Conservation (phyloP, 2,329 filamentous ascomycete genomes). For the Aspergillus aculeatinus region DNA sequence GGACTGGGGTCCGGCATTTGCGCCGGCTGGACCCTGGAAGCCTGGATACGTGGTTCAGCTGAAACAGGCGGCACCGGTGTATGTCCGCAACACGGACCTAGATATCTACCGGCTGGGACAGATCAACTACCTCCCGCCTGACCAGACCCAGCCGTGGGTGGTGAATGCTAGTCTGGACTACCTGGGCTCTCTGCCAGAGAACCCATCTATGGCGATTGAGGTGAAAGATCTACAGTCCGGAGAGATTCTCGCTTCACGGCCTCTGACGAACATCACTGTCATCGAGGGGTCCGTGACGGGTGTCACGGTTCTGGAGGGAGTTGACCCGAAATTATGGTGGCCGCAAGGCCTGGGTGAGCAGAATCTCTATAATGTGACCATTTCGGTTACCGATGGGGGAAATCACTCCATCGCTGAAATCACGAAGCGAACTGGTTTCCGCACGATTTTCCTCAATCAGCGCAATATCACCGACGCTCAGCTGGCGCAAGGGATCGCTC, state of each 20-base stretch:
- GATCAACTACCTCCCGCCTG: slow-evolving; percentile 57
- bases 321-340: slow-evolving; percentile 60
- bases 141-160: slow-evolving; percentile 59
- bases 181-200: slow-evolving; percentile 49
- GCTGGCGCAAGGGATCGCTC: slow-evolving; percentile 54
- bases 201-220: slow-evolving; percentile 48
- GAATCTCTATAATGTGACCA: slow-evolving; percentile 56
- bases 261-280: slow-evolving; percentile 42
- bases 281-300: slow-evolving; percentile 52
- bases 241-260: slow-evolving; percentile 38
- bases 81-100: slow-evolving; percentile 55
- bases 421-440: slow-evolving; percentile 59
- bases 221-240: slow-evolving; percentile 47
- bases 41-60: slow-evolving; percentile 59
- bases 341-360: slow-evolving; percentile 58
- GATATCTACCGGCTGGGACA: slow-evolving; percentile 61
- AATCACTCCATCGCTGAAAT: slow-evolving; percentile 44
- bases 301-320: slow-evolving; percentile 43
- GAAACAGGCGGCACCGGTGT: slow-evolving; percentile 39
- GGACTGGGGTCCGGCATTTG: slow-evolving; percentile 63
- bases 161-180: slow-evolving; percentile 62
- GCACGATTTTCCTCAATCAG: slow-evolving; percentile 62
- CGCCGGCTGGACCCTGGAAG: slow-evolving; percentile 64
- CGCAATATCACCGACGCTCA: slow-evolving; percentile 55
- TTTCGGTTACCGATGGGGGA: slow-evolving; percentile 45